Evolutionary conservation across 768 basidiomycete species (phyloP).

Genomic region (Serpula lacrymans): DNA sequence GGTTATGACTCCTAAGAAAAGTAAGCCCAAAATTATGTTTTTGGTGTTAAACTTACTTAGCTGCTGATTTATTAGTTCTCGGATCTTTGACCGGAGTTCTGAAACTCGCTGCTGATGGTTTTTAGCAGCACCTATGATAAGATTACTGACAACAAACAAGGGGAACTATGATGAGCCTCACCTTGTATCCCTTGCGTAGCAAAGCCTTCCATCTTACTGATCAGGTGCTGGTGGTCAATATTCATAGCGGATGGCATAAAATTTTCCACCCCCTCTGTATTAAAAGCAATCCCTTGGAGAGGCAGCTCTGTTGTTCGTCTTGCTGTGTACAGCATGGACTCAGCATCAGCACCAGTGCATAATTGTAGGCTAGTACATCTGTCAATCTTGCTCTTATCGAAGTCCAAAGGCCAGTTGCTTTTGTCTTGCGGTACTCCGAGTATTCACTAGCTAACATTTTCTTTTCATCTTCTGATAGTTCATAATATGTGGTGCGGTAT

Average conservation of each 20-base stretch:
- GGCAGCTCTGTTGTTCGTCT: constrained; percentile 4
- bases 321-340: constrained; percentile 3
- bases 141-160: too few species aligned
- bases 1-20: too few species aligned
- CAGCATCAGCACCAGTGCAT: not conserved
- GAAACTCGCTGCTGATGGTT: constrained; percentile 3
- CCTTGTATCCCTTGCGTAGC: constrained; percentile 9
- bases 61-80: not conserved
- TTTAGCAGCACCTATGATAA: constrained; percentile 1
- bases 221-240: constrained; percentile 6
- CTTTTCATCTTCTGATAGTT: not conserved
- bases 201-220: constrained; percentile 12
- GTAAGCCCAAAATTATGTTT: constrained; percentile 1
- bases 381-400: constrained; percentile 7
- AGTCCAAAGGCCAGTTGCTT: not conserved
- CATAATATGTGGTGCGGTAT: not conserved
- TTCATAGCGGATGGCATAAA: constrained; percentile 8
- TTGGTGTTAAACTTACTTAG: not conserved
- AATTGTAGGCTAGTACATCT: not conserved
- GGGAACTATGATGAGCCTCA: too few species aligned
- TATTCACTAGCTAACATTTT: not conserved
- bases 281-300: constrained; percentile 1
- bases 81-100: not conserved
- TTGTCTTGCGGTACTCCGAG: not conserved
- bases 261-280: not conserved